phyloP scores from a whole-genome alignment of 306 rosid species.

The Argentina anserina region DNA sequence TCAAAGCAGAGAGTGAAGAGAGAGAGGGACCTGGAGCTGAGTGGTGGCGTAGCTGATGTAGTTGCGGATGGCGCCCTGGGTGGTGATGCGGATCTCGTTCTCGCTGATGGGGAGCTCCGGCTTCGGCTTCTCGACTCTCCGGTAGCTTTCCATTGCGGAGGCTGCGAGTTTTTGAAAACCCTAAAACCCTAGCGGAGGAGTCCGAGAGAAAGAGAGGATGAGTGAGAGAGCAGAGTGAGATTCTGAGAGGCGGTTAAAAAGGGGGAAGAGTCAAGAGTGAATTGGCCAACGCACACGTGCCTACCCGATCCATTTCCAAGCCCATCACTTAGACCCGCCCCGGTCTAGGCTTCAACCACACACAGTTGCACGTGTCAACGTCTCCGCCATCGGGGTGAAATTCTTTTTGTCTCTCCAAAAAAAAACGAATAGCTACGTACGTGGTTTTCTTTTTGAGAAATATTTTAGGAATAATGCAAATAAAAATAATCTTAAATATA shows the following conservation, averaged over 20 bases:
- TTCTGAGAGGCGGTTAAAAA: background rate
- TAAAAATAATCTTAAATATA: no score
- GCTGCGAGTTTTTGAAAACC: conserved; percentile 26
- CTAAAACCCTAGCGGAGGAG: conserved; percentile 57
- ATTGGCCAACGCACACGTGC: background rate
- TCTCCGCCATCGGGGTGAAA: background rate
- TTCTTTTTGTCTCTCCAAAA: no score
- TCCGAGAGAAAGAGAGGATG: background rate
- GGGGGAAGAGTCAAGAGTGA: background rate
- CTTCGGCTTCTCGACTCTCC: conserved; percentile 81
- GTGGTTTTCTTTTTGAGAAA: no score
- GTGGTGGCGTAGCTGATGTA: conserved; percentile 92
- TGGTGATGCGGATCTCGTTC: conserved; percentile 90
- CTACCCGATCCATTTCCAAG: no score
- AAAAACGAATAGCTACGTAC: no score
- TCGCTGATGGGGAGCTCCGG: conserved; percentile 77
- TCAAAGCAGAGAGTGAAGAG: background rate
- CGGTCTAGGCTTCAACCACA: background rate
- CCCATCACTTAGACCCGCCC: background rate
- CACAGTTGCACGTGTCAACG: background rate
- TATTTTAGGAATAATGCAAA: no score
- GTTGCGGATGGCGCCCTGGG: conserved; percentile 94
- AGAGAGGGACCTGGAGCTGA: conserved; percentile 67
- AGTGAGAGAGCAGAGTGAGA: background rate
- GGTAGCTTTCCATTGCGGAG: conserved; percentile 76